Evolutionary conservation across 2,329 filamentous ascomycete genomes (phyloP).

Genomic region (Colletotrichum sp.): DNA sequence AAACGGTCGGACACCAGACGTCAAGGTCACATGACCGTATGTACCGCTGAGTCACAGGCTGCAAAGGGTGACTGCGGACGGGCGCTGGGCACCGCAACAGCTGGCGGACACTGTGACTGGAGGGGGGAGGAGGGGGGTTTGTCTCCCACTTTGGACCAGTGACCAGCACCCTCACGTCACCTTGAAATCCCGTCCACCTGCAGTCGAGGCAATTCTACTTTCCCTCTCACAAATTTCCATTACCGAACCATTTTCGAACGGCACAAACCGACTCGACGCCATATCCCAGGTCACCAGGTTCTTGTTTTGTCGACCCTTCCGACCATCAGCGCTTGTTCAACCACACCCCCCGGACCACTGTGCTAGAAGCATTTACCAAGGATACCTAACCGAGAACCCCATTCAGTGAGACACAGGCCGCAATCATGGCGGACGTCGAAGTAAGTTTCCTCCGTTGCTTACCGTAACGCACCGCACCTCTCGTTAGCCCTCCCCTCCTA

Average conservation of each 20-base stretch:
- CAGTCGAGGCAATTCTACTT: neutral
- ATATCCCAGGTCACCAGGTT: neutral
- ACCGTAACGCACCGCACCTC: constrained; percentile 18
- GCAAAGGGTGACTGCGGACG: neutral
- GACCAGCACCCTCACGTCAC: constrained; percentile 17
- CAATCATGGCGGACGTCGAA: constrained; percentile 35
- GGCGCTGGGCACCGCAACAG: neutral
- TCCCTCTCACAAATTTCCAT: constrained; percentile 13
- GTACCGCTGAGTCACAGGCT: constrained; percentile 1
- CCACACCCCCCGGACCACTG: neutral
- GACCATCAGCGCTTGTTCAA: neutral
- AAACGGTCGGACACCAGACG: neutral
- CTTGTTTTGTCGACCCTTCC: neutral
- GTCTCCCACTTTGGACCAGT: neutral
- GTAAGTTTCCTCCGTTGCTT: constrained; percentile 30
- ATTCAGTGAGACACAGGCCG: constrained; percentile 18
- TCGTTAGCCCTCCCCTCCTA: constrained; percentile 17
- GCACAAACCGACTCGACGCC: neutral
- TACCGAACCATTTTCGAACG: neutral
- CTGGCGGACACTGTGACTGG: neutral
- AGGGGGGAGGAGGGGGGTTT: neutral
- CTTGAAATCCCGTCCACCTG: constrained; percentile 8
- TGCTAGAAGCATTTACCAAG: constrained; percentile 1
- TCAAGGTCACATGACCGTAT: neutral
- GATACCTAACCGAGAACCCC: constrained; percentile 20